Evolutionary conservation across 2,329 filamentous ascomycete genomes (phyloP).

Genomic region (Sarocladium kiliense): DNA sequence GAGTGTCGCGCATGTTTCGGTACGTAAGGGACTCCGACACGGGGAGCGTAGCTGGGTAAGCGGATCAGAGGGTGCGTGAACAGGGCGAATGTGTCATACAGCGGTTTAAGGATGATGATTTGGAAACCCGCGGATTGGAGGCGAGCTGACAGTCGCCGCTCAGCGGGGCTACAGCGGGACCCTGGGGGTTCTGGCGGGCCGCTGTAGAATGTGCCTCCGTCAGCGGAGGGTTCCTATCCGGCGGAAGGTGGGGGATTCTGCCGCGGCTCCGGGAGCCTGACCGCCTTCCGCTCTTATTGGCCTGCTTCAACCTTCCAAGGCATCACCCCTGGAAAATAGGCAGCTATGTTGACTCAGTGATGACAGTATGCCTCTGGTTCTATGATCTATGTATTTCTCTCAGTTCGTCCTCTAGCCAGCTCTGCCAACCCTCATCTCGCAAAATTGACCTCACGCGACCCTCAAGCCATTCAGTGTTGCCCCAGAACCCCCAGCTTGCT

Average conservation of each 20-base stretch:
- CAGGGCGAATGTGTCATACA: not conserved
- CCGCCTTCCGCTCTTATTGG: not conserved
- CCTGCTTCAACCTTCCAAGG: too few species aligned
- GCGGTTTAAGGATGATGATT: not conserved
- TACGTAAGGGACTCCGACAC: not conserved
- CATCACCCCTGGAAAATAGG: too few species aligned
- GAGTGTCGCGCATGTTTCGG: not conserved
- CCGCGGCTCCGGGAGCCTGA: not conserved
- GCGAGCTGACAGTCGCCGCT: not conserved
- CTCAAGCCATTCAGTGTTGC: slow-evolving; percentile 53
- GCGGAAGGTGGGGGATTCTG: slow-evolving; percentile 6
- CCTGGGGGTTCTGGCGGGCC: not conserved
- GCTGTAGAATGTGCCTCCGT: slow-evolving; percentile 1
- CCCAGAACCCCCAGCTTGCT: slow-evolving; percentile 58
- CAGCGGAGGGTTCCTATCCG: slow-evolving; percentile 5
- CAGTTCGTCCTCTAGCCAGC: slow-evolving; percentile 32
- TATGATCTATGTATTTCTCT: not conserved
- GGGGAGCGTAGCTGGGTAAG: not conserved
- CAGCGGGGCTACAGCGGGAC: slow-evolving; percentile 1
- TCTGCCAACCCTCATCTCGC: slow-evolving; percentile 36
- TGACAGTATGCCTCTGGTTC: too few species aligned
- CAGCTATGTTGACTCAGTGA: too few species aligned
- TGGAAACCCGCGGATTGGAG: not conserved
- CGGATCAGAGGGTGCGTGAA: not conserved
- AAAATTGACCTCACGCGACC: slow-evolving; percentile 47